phyloP scores from a whole-genome alignment of 2,329 filamentous ascomycete genomes.

The Fusarium sp. region DNA sequence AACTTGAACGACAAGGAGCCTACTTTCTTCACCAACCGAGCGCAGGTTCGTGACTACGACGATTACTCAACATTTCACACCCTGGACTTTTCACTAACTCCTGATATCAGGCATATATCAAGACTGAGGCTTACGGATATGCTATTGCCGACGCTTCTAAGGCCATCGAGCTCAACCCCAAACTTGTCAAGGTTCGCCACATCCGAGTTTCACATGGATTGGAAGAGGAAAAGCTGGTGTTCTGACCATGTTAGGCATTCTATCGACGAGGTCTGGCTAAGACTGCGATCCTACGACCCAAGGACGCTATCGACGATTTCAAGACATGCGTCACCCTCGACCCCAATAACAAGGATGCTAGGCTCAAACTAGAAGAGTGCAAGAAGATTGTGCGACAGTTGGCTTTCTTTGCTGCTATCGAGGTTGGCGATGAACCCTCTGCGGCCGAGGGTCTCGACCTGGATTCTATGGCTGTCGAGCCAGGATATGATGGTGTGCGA shows the following conservation, averaged over 20 bases:
- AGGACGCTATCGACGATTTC: slow-evolving; percentile 92
- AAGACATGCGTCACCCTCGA: slow-evolving; percentile 90
- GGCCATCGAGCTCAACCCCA: slow-evolving; percentile 89
- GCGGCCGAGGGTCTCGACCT: slow-evolving; percentile 92
- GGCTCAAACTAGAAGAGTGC: slow-evolving; percentile 91
- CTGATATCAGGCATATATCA: slow-evolving; percentile 83
- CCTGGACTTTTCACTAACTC: slow-evolving; percentile 49
- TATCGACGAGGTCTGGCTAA: slow-evolving; percentile 94
- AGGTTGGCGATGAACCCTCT: slow-evolving; percentile 91
- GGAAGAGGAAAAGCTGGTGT: slow-evolving; percentile 16
- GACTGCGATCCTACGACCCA: slow-evolving; percentile 89
- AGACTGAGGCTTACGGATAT: slow-evolving; percentile 94
- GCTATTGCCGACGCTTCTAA: slow-evolving; percentile 92
- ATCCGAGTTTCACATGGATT: not conserved
- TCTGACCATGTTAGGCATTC: slow-evolving; percentile 75
- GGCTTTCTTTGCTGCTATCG: slow-evolving; percentile 95
- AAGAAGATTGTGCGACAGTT: slow-evolving; percentile 94
- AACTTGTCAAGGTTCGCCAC: slow-evolving; percentile 83
- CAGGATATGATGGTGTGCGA: slow-evolving; percentile 86
- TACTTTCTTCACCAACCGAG: slow-evolving; percentile 93
- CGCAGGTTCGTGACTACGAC: slow-evolving; percentile 76
- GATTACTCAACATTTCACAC: slow-evolving; percentile 21
- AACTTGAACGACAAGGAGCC: slow-evolving; percentile 85
- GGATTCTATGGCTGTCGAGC: slow-evolving; percentile 86
- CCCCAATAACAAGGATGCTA: slow-evolving; percentile 90